Base-by-base conservation (phyloP, 441 rosid species). In the Syzygium syzygioides region DNA sequence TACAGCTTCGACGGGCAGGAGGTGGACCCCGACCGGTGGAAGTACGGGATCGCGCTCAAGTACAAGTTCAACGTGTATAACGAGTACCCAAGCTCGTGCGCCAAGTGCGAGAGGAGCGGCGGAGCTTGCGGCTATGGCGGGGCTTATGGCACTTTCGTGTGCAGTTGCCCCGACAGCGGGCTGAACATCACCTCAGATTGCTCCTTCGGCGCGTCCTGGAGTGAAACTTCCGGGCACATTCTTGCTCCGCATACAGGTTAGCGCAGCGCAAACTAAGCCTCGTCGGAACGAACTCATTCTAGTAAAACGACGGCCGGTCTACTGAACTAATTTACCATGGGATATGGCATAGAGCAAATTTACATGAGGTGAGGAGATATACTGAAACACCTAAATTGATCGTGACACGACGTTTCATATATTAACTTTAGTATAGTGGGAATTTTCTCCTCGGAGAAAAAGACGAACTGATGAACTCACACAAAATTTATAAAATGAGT, bases 81-180 rank as follows among this genome's bases (percentile, higher is more conserved):
- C 85, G 96, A 97, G 68, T 97, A 95, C 45, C 99, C 98, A 17
- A 91, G 76, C 54, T 85, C 93, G 2, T 97, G 99, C 64, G 93
- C 90, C 34, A 90, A 91, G 54, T 97, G 99, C 55, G 98, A 97
- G 92, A 94, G 91, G 86, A 97, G 96, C 88, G 89, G 94, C 76
- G 99, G 99, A 62, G 98, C 92, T 71, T 97, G 99, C 90, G 98
- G 96, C 26, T 95, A 94, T 88, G 89, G 88, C 79, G 98, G 93
- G 79, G 90, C 90, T 88, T 92, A 92, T 76, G 89, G 93, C 86
- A 90, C 99, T 0, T 96, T 96, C 55, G 89, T 94, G 79, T 97
- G 99, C 53, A 94, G 91, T 87, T 97, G 99, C 88, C 95, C 95
- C 14, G 80, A 13, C 50, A 93, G 90, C 88, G 99, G 98, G 85